Evolutionary conservation across 2,329 filamentous ascomycete genomes (phyloP).

Genomic region (Fonsecaea nubica): DNA sequence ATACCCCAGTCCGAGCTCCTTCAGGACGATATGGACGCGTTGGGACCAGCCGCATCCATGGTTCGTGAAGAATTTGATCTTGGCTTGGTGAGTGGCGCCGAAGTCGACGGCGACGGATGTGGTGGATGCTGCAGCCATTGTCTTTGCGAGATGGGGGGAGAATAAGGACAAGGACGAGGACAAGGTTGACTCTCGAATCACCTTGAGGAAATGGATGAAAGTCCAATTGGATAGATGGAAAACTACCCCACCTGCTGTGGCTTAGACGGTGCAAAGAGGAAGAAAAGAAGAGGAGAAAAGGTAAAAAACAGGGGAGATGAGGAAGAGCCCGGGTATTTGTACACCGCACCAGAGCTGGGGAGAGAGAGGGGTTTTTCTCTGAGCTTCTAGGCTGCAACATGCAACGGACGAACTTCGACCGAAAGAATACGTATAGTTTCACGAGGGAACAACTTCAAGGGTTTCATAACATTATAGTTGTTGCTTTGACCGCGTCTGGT

Average conservation of each 20-base stretch:
- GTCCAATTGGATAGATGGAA: too few species aligned
- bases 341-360: not conserved
- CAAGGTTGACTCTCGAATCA: too few species aligned
- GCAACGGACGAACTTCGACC: conserved; percentile 23
- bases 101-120: not conserved
- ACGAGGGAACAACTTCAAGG: not conserved
- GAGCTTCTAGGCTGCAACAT: conserved; percentile 8
- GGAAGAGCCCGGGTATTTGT: conserved; percentile 1
- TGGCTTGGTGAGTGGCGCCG: conserved; percentile 42
- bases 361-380: not conserved
- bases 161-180: not conserved
- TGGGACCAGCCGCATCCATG: conserved; percentile 75
- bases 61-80: conserved; percentile 74
- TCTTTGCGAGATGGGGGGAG: not conserved
- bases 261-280: not conserved
- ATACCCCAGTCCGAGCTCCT: conserved; percentile 69
- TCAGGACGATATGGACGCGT: conserved; percentile 73
- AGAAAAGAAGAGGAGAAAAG: not conserved
- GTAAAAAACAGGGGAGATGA: too few species aligned
- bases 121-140: conserved; percentile 2
- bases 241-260: too few species aligned
- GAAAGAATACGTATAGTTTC: not conserved
- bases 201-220: too few species aligned
- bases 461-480: not conserved
- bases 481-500: not conserved